Evolutionary conservation across 2,329 filamentous ascomycete species (phyloP).

Genomic region (Huntiella decipiens): DNA sequence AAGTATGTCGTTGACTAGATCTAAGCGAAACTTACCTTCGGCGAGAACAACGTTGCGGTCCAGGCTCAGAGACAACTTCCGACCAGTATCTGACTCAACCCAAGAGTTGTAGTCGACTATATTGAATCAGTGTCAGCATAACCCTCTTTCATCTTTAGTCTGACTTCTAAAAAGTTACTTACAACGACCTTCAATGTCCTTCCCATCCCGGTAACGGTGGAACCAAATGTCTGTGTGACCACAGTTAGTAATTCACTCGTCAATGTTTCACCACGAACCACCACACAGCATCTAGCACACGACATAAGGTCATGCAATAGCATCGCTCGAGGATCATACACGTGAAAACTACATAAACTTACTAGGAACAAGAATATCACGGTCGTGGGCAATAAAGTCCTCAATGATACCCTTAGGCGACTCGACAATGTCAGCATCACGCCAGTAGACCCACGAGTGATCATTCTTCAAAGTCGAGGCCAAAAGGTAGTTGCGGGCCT

Average conservation of each 20-base stretch:
- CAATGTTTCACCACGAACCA: not conserved
- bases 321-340: not conserved
- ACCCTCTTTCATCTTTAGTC: not conserved
- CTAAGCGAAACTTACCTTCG: slow-evolving; percentile 43
- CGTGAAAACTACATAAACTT: slow-evolving; percentile 22
- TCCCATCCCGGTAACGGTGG: slow-evolving; percentile 59
- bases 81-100: slow-evolving; percentile 77
- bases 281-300: not conserved
- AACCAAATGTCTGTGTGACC: slow-evolving; percentile 70
- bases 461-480: slow-evolving; percentile 71
- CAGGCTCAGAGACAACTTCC: slow-evolving; percentile 52
- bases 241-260: slow-evolving; percentile 4
- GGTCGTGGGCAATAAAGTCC: slow-evolving; percentile 86
- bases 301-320: not conserved
- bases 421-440: slow-evolving; percentile 90
- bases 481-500: slow-evolving; percentile 80
- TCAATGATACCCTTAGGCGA: slow-evolving; percentile 75
- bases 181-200: slow-evolving; percentile 91
- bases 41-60: slow-evolving; percentile 69
- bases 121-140: slow-evolving; percentile 14
- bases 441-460: slow-evolving; percentile 98
- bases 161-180: slow-evolving; percentile 20
- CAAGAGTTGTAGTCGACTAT: slow-evolving; percentile 97
- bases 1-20: not conserved
- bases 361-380: slow-evolving; percentile 90